phyloP scores from a whole-genome alignment of 208 protist species.

The Blechomonas ayalai region DNA sequence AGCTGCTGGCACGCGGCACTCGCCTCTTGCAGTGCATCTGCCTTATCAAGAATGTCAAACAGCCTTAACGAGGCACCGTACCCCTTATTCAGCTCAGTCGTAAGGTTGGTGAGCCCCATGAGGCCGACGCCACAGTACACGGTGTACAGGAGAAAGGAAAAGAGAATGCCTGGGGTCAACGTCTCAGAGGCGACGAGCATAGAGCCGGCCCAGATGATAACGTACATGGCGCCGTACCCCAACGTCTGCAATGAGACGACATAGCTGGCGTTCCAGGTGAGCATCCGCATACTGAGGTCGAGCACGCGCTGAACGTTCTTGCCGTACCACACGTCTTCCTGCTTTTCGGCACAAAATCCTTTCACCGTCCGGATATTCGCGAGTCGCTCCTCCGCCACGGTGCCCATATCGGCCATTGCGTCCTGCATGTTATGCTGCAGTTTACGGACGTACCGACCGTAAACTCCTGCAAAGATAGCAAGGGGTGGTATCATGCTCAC shows the following conservation, averaged over 20 bases:
- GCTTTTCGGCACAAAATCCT: constrained; percentile 56
- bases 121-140: constrained; percentile 85
- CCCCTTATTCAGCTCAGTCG: constrained; percentile 81
- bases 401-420: constrained; percentile 66
- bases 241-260: constrained; percentile 67
- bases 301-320: constrained; percentile 65
- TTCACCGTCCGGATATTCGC: constrained; percentile 76
- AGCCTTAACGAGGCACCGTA: constrained; percentile 75
- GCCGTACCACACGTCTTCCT: constrained; percentile 66
- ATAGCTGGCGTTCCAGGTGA: constrained; percentile 72
- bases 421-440: constrained; percentile 79
- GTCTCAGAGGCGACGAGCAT: constrained; percentile 67
- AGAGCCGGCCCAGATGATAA: constrained; percentile 83
- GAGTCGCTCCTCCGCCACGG: constrained; percentile 79
- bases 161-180: constrained; percentile 75
- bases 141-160: constrained; percentile 88
- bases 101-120: constrained; percentile 79
- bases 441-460: constrained; percentile 72
- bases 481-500: constrained; percentile 77
- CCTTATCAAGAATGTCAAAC: constrained; percentile 77
- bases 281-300: constrained; percentile 61
- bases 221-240: constrained; percentile 79
- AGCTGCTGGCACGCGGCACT: constrained; percentile 27
- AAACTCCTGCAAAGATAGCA: constrained; percentile 73
- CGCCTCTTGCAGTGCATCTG: constrained; percentile 28